Conservation (phyloP, 1,139 yeast genomes). For the Kodamaea anthophila region DNA sequence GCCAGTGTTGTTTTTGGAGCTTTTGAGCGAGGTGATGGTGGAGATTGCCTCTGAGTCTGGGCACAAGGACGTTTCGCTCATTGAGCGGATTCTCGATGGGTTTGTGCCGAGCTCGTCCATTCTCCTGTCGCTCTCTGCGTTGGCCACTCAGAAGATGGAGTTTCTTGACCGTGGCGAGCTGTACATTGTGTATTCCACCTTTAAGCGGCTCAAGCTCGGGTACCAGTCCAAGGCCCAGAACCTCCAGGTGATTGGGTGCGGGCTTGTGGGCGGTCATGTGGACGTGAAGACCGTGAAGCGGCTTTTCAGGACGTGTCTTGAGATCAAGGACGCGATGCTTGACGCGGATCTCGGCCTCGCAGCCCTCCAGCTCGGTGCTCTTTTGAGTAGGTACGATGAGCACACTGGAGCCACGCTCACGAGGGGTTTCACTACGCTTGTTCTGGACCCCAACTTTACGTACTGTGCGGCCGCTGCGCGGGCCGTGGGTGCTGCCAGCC, state of each 20-base stretch:
- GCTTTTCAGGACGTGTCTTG: constrained; percentile 34
- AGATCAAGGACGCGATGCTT: constrained; percentile 38
- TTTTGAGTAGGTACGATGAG: constrained; percentile 44
- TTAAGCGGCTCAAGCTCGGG: constrained; percentile 33
- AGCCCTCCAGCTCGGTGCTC: constrained; percentile 49
- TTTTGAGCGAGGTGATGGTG: constrained; percentile 35
- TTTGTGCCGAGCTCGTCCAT: neutral
- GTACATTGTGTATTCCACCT: constrained; percentile 39
- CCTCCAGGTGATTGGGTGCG: constrained; percentile 39
- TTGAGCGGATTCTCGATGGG: constrained; percentile 22
- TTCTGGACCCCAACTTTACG: constrained; percentile 37
- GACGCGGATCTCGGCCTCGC: constrained; percentile 43
- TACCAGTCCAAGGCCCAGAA: constrained; percentile 35
- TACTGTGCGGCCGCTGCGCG: constrained; percentile 31
- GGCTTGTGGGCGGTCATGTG: constrained; percentile 36
- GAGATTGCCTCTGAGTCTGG: constrained; percentile 27
- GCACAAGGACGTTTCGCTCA: constrained; percentile 13
- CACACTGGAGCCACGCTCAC: constrained; percentile 42
- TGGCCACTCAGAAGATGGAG: constrained; percentile 37
- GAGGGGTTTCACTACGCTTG: constrained; percentile 44
- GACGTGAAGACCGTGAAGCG: constrained; percentile 27
- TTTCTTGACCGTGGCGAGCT: constrained; percentile 41
- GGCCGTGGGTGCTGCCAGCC: constrained; percentile 41
- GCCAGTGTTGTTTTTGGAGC: constrained; percentile 42
- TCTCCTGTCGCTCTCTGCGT: constrained; percentile 15